Conservation (phyloP, 139 green algal species). For the Mesostigma viride region DNA sequence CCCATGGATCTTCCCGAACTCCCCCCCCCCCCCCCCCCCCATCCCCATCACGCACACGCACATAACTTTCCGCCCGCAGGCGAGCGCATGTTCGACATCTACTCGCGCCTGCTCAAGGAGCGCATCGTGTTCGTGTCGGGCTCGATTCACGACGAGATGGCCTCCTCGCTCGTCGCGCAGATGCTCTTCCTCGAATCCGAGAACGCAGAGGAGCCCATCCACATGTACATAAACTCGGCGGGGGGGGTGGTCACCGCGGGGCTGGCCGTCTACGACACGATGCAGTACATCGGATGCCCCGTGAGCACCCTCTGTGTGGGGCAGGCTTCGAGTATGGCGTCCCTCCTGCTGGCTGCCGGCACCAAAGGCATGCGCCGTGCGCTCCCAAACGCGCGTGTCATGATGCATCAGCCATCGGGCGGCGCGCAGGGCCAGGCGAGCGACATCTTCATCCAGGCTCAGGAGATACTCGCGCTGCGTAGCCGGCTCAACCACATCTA, state of each 20-base stretch:
- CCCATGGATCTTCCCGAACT: no score
- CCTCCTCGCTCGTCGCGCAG: constrained; percentile 75
- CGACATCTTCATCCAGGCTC: constrained; percentile 84
- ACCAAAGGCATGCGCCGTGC: constrained; percentile 51
- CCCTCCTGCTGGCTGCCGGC: constrained; percentile 63
- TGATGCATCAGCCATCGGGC: constrained; percentile 79
- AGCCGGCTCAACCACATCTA: constrained; percentile 68
- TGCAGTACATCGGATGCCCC: constrained; percentile 89
- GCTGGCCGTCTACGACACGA: constrained; percentile 96
- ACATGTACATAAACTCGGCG: constrained; percentile 94
- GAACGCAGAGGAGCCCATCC: constrained; percentile 77
- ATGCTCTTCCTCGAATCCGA: constrained; percentile 88
- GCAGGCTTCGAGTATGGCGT: constrained; percentile 87
- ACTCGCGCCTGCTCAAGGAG: constrained; percentile 77
- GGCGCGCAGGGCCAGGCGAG: constrained; percentile 66
- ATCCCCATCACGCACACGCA: no score
- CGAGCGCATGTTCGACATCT: constrained; percentile 87
- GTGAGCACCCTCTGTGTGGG: constrained; percentile 85
- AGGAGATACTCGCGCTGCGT: constrained; percentile 79
- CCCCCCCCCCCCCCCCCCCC: no score
- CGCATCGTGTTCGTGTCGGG: constrained; percentile 79
- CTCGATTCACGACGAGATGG: constrained; percentile 67
- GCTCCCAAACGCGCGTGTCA: constrained; percentile 84
- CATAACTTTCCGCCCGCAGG: no score
- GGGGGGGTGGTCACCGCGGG: constrained; percentile 82